These are phyloP conservation scores for Plasmopara halstedii DNA, from an alignment of 352 stramenopile genomes.

Conservation along the genomic window DNA sequence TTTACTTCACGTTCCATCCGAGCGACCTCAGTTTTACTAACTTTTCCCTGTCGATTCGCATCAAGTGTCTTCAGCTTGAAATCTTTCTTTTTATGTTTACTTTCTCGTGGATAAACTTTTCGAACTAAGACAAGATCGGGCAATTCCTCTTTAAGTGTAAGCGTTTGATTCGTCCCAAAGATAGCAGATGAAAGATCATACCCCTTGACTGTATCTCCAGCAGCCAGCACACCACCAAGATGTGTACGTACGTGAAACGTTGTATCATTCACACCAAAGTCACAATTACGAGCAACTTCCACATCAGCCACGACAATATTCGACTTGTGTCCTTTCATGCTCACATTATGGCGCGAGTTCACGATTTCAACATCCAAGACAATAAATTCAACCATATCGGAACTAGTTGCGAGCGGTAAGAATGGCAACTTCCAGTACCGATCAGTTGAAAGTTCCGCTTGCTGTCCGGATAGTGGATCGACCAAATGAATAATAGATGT, in stretches of 20 bases:
- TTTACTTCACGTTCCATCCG: slow-evolving; percentile 52
- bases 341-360: slow-evolving; percentile 1
- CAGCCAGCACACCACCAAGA: slow-evolving; percentile 44
- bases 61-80: slow-evolving; percentile 43
- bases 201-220: slow-evolving; percentile 61
- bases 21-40: slow-evolving; percentile 47
- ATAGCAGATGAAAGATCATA: slow-evolving; percentile 59
- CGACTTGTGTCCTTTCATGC: slow-evolving; percentile 5
- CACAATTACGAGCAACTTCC: slow-evolving; percentile 53
- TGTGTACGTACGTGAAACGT: slow-evolving; percentile 61
- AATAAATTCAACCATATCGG: slow-evolving; percentile 57
- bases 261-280: slow-evolving; percentile 79
- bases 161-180: slow-evolving; percentile 38
- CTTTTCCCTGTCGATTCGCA: slow-evolving; percentile 25
- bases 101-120: slow-evolving; percentile 52
- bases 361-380: slow-evolving; percentile 66
- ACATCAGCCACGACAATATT: slow-evolving; percentile 55
- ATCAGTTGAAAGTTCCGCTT: slow-evolving; percentile 43
- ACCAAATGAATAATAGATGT: slow-evolving; percentile 58
- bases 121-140: slow-evolving; percentile 72
- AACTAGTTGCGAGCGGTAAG: slow-evolving; percentile 43
- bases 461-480: slow-evolving; percentile 48
- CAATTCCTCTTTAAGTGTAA: slow-evolving; percentile 47
- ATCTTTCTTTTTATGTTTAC: slow-evolving; percentile 27
- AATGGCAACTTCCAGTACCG: slow-evolving; percentile 75